Percentiles rank a stretch among this genome's conserved stretches.
These are phyloP conservation scores for Mycena sp. DNA, from an alignment of 1,284 basidiomycete genomes.

Conservation along the genomic window DNA sequence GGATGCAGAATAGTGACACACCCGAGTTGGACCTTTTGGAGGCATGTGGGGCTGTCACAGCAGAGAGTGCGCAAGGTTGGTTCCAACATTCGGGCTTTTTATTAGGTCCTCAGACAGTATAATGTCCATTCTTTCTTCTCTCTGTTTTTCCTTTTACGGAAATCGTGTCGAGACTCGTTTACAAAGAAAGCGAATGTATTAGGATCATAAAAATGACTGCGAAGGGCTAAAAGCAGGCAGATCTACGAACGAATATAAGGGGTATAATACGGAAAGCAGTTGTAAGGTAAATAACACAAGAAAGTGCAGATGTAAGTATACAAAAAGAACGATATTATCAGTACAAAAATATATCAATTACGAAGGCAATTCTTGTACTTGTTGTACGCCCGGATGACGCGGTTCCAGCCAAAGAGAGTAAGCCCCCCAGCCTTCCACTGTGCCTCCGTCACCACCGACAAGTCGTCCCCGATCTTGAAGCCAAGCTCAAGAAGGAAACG, in stretches of 20 bases:
- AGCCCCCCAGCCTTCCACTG: background rate
- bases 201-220: slow-evolving; percentile 1
- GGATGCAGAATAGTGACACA: too few species aligned
- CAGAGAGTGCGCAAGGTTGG: too few species aligned
- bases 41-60: too few species aligned
- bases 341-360: background rate
- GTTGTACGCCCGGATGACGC: background rate
- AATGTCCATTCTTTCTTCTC: too few species aligned
- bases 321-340: background rate
- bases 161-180: too few species aligned
- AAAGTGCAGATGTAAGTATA: background rate
- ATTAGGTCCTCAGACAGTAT: too few species aligned
- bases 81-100: too few species aligned
- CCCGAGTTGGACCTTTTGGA: too few species aligned
- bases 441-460: background rate
- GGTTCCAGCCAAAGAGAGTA: background rate
- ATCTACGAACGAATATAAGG: slow-evolving; percentile 1
- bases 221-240: slow-evolving; percentile 12
- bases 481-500: background rate
- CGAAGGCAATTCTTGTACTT: slow-evolving; percentile 10
- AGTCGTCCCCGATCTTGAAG: slow-evolving; percentile 4
- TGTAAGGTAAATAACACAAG: background rate
- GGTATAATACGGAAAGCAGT: too few species aligned
- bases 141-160: too few species aligned
- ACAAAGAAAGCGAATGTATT: slow-evolving; percentile 10